Conservation (phyloP, 2,329 filamentous ascomycete species). For the Fusarium floridanum region DNA sequence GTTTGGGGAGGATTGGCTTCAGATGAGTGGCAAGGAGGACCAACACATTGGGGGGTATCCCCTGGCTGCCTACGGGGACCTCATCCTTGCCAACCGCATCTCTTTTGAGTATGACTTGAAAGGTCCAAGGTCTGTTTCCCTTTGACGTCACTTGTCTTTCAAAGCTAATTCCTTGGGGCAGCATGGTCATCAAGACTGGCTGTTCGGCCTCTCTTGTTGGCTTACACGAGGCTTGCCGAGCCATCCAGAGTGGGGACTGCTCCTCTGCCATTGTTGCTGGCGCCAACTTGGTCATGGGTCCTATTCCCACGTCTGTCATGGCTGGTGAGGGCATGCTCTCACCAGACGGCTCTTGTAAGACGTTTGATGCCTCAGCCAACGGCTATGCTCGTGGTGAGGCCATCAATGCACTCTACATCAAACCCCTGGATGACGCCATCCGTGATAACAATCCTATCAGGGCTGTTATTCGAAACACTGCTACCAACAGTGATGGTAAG, state of each 20-base stretch:
- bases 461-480: conserved; percentile 52
- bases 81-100: neutral
- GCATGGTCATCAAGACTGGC: conserved; percentile 4
- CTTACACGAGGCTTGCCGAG: conserved; percentile 27
- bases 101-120: neutral
- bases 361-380: conserved; percentile 54
- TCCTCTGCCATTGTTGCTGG: conserved; percentile 42
- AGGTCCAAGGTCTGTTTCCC: neutral
- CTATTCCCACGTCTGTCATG: conserved; percentile 40
- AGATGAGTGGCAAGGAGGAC: conserved; percentile 1
- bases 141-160: no score
- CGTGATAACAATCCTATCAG: conserved; percentile 56
- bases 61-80: neutral
- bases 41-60: neutral
- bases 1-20: conserved; percentile 39
- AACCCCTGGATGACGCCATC: conserved; percentile 58
- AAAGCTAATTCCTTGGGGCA: neutral
- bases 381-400: conserved; percentile 62
- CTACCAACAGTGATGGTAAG: conserved; percentile 55
- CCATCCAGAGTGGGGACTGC: conserved; percentile 25
- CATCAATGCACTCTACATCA: conserved; percentile 52
- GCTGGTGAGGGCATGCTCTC: conserved; percentile 41
- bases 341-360: conserved; percentile 39
- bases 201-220: conserved; percentile 17
- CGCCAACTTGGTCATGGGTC: conserved; percentile 40